Conservation (phyloP, 495 filamentous ascomycete genomes). For the Talaromyces thailandensis region DNA sequence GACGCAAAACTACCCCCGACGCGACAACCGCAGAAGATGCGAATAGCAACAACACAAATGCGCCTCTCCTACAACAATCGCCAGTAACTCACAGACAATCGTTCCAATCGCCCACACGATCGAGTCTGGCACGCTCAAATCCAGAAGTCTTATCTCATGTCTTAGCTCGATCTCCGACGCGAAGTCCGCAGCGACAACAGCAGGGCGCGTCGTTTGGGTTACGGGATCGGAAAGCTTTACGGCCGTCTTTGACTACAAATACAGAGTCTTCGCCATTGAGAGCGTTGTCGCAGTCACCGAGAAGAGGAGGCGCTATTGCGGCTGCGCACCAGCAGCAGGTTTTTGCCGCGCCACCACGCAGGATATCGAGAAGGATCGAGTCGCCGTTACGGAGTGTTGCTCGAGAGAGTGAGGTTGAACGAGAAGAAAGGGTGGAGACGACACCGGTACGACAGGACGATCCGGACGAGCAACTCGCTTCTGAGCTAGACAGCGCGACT, state of each 20-base stretch:
- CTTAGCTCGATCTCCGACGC: constrained; percentile 24
- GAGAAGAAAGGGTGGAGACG: not conserved
- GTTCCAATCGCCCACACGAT: constrained; percentile 57
- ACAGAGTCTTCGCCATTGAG: constrained; percentile 30
- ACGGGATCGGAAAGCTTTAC: constrained; percentile 27
- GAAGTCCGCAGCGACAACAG: constrained; percentile 12
- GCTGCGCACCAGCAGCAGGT: constrained; percentile 19
- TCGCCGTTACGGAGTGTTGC: constrained; percentile 13
- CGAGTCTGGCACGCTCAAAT: constrained; percentile 55
- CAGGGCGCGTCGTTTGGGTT: constrained; percentile 20
- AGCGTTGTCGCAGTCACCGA: constrained; percentile 23
- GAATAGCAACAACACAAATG: constrained; percentile 10
- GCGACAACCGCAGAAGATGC: constrained; percentile 14
- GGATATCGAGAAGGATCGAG: constrained; percentile 30
- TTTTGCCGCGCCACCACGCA: constrained; percentile 33
- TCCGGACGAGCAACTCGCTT: constrained; percentile 31
- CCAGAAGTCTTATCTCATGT: constrained; percentile 47
- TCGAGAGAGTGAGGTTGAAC: not conserved
- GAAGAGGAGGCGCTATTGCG: constrained; percentile 18
- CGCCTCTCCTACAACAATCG: constrained; percentile 9
- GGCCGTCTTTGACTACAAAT: constrained; percentile 27
- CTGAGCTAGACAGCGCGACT: constrained; percentile 28
- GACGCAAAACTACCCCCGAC: constrained; percentile 46
- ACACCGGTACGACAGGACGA: constrained; percentile 12
- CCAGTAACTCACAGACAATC: constrained; percentile 36